Evolutionary conservation across 176 grass and related monocot genomes (phyloP).

Genomic region (Oryza australiensis): DNA sequence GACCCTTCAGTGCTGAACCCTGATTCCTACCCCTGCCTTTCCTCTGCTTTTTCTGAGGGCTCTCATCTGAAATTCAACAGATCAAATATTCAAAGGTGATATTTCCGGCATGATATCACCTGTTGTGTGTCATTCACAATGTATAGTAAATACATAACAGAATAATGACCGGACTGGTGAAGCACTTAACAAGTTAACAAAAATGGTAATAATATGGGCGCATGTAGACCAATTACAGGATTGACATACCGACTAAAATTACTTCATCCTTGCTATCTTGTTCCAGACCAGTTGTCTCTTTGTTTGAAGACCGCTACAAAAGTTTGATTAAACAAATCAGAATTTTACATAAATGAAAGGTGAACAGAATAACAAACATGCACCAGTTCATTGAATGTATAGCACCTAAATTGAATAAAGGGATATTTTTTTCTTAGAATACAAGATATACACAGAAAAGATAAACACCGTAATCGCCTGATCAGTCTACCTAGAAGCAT

Average conservation of each 20-base stretch:
- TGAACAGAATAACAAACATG: neutral
- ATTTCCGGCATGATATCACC: neutral
- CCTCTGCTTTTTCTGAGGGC: conserved; percentile 58
- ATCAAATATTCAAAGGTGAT: conserved; percentile 18
- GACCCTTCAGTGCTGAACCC: conserved; percentile 40
- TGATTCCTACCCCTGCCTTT: conserved; percentile 51
- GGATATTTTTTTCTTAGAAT: neutral
- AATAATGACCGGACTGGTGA: neutral
- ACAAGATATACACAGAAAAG: neutral
- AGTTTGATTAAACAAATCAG: conserved; percentile 30
- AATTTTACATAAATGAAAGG: conserved; percentile 11
- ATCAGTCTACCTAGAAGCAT: neutral
- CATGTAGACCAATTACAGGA: neutral
- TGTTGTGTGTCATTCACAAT: neutral
- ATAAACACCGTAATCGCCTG: neutral
- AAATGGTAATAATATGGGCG: conserved; percentile 1
- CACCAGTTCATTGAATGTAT: neutral
- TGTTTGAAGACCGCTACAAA: conserved; percentile 40
- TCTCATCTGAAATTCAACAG: conserved; percentile 52
- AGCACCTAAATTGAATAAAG: conserved; percentile 17
- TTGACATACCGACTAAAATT: conserved; percentile 44
- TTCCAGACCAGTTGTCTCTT: conserved; percentile 34
- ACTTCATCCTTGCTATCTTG: conserved; percentile 45
- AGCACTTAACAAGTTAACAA: conserved; percentile 15
- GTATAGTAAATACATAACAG: conserved; percentile 23